Base-by-base conservation (phyloP, 352 stramenopile species). In the Elongisporangium senticosum region DNA sequence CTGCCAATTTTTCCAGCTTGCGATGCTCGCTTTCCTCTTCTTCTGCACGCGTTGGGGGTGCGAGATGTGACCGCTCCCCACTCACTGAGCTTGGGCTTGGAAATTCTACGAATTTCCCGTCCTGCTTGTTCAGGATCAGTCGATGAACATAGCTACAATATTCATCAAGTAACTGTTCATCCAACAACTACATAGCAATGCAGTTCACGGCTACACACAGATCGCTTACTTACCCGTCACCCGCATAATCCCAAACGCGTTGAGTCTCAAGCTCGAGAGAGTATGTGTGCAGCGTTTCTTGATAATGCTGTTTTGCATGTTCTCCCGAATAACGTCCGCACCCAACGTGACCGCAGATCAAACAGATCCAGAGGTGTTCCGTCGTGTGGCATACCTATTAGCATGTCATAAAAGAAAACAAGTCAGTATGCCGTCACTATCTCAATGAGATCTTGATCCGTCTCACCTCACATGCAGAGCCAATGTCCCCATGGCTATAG, bases 51-150 rank as follows among this genome's bases (percentile, higher is more conserved):
- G 80, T 90, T 4, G 65, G 67, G 8, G 82, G 83, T 10, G 82
- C 81, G 26, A 75, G 70, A 59, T 88, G 79, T n/a, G 81, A 90
- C 8, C 80, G 73, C 67, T 92, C 74, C 54, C 79, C 74, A 62
- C 83, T 89, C 58, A 70, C 33, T 53, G 73, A 81, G 56, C 89
- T 77, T 3, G 94, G 96, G 64, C 89, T 95, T 33, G 80, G 85
- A 17, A 98, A 94, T 79, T 99, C 96, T 8, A 98, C 95, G 49
- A 98, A 92, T 73, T 98, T 98, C 8, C 95, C 94, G 43, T 95
- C 87, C 58, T 93, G 86, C 59, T 95, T 95, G 69, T 95, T 95
- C 55, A 95, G 71, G 64, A 95, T 94, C 33, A 95, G 61, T 4
- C 86, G 84, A 59, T 94, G 86, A 2, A 95, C 84, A 59, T 91